Evolutionary conservation across 306 rosid genomes (phyloP).

Genomic region (Rosa rugosa): DNA sequence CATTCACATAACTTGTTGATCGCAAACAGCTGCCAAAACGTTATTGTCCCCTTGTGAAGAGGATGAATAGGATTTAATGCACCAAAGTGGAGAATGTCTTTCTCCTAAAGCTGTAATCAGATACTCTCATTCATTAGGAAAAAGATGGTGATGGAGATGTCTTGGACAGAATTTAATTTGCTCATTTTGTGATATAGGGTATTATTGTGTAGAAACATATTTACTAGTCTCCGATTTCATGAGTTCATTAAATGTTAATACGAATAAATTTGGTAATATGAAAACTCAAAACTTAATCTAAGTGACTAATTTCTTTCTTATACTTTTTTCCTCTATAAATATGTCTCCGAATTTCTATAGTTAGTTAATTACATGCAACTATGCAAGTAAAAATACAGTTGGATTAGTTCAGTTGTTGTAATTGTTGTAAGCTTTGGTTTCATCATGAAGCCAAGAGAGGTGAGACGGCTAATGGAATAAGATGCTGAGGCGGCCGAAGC

Average conservation of each 20-base stretch:
- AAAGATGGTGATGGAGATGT: background rate
- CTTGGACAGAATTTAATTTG: background rate
- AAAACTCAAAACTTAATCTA: no score
- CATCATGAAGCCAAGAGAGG: background rate
- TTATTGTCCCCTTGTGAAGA: background rate
- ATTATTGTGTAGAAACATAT: background rate
- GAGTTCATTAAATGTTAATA: no score
- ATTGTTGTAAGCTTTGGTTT: background rate
- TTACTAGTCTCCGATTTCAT: background rate
- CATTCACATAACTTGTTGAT: background rate
- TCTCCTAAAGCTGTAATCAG: conserved; percentile 11
- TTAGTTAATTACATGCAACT: background rate
- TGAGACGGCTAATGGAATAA: background rate
- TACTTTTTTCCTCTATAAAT: no score
- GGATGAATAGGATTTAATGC: background rate
- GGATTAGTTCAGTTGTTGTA: background rate
- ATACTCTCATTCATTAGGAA: background rate
- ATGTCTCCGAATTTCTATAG: no score
- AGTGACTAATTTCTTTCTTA: no score
- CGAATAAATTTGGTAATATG: no score
- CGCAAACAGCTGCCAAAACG: background rate
- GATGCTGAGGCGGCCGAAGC: background rate
- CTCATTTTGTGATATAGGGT: background rate
- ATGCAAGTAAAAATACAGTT: background rate
- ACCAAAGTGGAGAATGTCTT: background rate